Conservation (phyloP, 192 early-diverging fungal species). For the Entomortierella beljakovae region DNA sequence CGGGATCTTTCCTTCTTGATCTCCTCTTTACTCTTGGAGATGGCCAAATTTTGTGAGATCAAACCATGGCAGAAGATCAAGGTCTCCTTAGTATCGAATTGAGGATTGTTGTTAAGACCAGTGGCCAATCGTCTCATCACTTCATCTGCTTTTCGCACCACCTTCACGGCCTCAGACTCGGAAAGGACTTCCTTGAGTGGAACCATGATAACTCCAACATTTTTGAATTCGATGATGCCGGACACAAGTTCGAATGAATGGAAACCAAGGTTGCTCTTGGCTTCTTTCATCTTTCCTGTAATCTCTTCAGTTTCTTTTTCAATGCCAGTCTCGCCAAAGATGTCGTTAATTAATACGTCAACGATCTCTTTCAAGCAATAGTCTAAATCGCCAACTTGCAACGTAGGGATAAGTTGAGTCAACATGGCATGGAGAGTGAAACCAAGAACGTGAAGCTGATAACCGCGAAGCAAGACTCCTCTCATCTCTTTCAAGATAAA, state of each 20-base stretch:
- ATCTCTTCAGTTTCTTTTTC: conserved; percentile 94
- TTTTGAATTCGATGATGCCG: conserved; percentile 73
- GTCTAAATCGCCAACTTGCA: conserved; percentile 81
- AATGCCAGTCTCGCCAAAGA: conserved; percentile 91
- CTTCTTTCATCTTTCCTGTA: conserved; percentile 91
- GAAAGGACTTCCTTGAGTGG: conserved; percentile 91
- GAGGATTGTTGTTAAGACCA: conserved; percentile 84
- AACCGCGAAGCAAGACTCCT: conserved; percentile 82
- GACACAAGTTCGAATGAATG: conserved; percentile 91
- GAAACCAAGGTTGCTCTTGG: conserved; percentile 84
- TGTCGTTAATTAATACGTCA: conserved; percentile 83
- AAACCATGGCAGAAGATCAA: conserved; percentile 88
- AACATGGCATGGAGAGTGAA: conserved; percentile 91
- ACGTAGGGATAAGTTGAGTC: conserved; percentile 67
- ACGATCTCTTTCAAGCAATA: conserved; percentile 79
- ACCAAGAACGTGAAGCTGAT: conserved; percentile 95
- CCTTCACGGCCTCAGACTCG: conserved; percentile 83
- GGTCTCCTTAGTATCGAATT: conserved; percentile 72
- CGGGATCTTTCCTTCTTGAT: conserved; percentile 62
- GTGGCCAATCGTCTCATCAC: conserved; percentile 78
- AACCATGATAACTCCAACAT: conserved; percentile 76
- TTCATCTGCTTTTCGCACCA: conserved; percentile 82
- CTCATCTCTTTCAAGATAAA: conserved; percentile 92
- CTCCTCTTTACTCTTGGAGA: conserved; percentile 74
- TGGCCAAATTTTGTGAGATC: conserved; percentile 85